Conservation (phyloP, 305 asterid species). For the Fraxinus xanthoxyloides region DNA sequence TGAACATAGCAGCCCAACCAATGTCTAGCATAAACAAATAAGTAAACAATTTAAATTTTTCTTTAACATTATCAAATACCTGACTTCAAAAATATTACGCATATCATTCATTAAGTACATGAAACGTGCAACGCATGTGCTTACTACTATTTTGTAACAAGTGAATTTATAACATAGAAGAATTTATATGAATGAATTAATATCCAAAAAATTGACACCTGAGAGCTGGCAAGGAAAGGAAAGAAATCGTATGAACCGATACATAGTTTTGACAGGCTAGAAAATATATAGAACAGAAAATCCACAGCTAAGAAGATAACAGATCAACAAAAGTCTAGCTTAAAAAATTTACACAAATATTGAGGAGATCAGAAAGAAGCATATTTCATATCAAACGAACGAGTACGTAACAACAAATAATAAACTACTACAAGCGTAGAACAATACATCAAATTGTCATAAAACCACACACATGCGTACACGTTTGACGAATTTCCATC, state of each 20-base stretch:
- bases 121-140: too few relatives aligned
- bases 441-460: constrained; percentile 14
- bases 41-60: too few relatives aligned
- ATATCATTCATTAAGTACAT: too few relatives aligned
- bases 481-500: constrained; percentile 6
- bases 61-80: too few relatives aligned
- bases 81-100: too few relatives aligned
- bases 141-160: too few relatives aligned
- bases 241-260: background rate
- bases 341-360: background rate
- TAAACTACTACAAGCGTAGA: background rate
- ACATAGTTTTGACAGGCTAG: background rate
- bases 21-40: too few relatives aligned
- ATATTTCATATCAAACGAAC: constrained; percentile 14
- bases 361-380: background rate
- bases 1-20: too few relatives aligned
- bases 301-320: background rate
- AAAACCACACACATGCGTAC: constrained; percentile 33
- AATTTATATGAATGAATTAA: too few relatives aligned
- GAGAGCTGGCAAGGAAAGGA: background rate
- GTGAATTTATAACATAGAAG: background rate
- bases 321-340: background rate
- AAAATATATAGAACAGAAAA: background rate
- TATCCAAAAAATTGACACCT: background rate
- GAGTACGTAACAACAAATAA: constrained; percentile 8